These are phyloP conservation scores for Imleria badia DNA, from an alignment of 768 basidiomycete species.

Conservation along the genomic window DNA sequence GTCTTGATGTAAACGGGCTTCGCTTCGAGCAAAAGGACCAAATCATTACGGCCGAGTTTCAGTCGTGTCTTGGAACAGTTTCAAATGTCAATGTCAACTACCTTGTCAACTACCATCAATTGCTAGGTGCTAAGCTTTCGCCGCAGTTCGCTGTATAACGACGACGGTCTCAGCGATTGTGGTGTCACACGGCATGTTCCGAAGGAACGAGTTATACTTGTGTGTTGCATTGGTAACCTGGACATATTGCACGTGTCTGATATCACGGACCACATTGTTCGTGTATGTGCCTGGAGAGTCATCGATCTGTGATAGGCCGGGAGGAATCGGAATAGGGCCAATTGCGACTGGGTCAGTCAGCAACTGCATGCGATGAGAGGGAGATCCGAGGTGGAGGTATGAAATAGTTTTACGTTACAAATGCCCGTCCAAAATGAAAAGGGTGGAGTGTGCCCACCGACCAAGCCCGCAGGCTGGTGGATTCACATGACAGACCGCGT, in stretches of 20 bases:
- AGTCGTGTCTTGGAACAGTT: slow-evolving; percentile 1
- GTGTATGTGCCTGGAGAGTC: slow-evolving; percentile 5
- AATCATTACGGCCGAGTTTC: too few relatives aligned
- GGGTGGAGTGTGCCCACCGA: neutral
- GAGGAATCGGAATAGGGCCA: slow-evolving; percentile 3
- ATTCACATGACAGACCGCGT: slow-evolving; percentile 18
- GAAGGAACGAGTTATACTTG: neutral
- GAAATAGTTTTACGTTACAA: neutral
- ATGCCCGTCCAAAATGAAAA: slow-evolving; percentile 1
- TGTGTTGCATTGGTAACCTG: neutral
- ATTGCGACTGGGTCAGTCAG: neutral
- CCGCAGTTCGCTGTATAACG: neutral
- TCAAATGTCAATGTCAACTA: neutral
- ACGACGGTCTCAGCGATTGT: neutral
- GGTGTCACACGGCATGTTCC: slow-evolving; percentile 7
- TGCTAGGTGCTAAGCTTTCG: neutral
- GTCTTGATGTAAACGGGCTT: neutral
- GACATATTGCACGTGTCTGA: slow-evolving; percentile 3
- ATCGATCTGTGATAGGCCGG: slow-evolving; percentile 20
- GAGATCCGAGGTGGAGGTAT: neutral
- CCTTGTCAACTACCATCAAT: neutral
- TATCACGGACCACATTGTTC: neutral
- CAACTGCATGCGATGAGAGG: neutral
- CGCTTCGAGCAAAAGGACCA: too few relatives aligned
- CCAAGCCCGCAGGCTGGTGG: neutral